Percentiles rank a stretch among this genome's conserved stretches.
Evolutionary conservation across 1,139 yeast genomes (phyloP).

Genomic region (Blastobotrys ciferrii): DNA sequence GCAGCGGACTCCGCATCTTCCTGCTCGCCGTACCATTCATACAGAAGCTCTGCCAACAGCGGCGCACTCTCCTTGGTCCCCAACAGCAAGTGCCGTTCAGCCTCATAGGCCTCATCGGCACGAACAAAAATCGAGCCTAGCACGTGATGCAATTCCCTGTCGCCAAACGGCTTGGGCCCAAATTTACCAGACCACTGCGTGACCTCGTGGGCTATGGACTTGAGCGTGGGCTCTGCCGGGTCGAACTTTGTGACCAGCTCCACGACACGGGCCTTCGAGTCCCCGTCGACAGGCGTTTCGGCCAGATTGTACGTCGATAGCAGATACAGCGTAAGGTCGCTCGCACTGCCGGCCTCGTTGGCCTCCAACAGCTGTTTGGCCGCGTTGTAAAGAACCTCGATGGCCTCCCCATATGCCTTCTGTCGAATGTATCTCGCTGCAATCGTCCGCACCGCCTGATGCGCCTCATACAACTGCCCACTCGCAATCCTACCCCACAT

Average conservation of each 20-base stretch:
- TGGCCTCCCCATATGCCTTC: constrained; percentile 65
- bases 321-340: constrained; percentile 73
- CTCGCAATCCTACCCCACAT: constrained; percentile 62
- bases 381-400: constrained; percentile 69
- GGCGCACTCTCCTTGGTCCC: constrained; percentile 64
- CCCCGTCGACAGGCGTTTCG: constrained; percentile 41
- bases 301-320: constrained; percentile 64
- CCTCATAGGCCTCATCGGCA: constrained; percentile 44
- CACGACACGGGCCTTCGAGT: constrained; percentile 35
- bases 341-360: constrained; percentile 73
- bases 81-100: constrained; percentile 60
- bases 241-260: constrained; percentile 52
- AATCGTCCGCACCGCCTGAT: constrained; percentile 86
- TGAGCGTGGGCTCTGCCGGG: constrained; percentile 63
- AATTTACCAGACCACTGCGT: constrained; percentile 54
- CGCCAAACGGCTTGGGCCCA: constrained; percentile 60
- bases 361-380: constrained; percentile 65
- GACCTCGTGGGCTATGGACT: constrained; percentile 63
- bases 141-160: constrained; percentile 68
- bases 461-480: constrained; percentile 90
- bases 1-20: constrained; percentile 46
- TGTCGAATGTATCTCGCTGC: constrained; percentile 77
- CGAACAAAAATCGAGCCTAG: constrained; percentile 62
- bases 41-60: constrained; percentile 53
- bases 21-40: constrained; percentile 51